A percentile compares a stretch with the other conserved stretches of the same genome.
These are phyloP conservation scores for Agrocybe chaxingu DNA, from an alignment of 768 basidiomycete species.

Conservation along the genomic window DNA sequence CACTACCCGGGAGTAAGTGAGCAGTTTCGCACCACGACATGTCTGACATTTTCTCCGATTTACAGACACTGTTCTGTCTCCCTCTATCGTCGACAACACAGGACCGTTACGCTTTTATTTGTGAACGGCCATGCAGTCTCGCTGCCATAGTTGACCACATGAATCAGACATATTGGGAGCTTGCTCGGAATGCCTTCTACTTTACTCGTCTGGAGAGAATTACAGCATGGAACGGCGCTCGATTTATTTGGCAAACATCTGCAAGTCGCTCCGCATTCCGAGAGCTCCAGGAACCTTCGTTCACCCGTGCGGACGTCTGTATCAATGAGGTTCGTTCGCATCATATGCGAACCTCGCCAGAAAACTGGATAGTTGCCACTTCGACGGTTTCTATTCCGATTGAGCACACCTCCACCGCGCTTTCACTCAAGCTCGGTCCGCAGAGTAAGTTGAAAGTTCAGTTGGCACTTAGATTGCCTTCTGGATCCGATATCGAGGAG, in stretches of 20 bases:
- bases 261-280: not conserved
- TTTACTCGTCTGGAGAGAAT: conserved; percentile 11
- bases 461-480: conserved; percentile 5
- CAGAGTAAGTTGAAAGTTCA: conserved; percentile 7
- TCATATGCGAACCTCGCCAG: not conserved
- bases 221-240: not conserved
- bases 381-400: conserved; percentile 5
- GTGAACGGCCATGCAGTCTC: conserved; percentile 1
- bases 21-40: not conserved
- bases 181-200: conserved; percentile 11
- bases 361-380: conserved; percentile 13
- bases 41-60: not conserved
- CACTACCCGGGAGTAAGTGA: conserved; percentile 12
- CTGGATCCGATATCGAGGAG: not conserved
- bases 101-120: not conserved
- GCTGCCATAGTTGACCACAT: not conserved
- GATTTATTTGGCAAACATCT: not conserved
- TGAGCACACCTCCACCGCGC: conserved; percentile 5
- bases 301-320: not conserved
- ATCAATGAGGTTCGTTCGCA: not conserved
- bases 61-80: conserved; percentile 13
- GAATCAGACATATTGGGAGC: conserved; percentile 3
- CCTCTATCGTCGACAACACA: conserved; percentile 6
- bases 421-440: conserved; percentile 6
- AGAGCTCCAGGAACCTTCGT: not conserved